Evolutionary conservation across 495 filamentous ascomycete genomes (phyloP).

Genomic region (Niebla homalea): DNA sequence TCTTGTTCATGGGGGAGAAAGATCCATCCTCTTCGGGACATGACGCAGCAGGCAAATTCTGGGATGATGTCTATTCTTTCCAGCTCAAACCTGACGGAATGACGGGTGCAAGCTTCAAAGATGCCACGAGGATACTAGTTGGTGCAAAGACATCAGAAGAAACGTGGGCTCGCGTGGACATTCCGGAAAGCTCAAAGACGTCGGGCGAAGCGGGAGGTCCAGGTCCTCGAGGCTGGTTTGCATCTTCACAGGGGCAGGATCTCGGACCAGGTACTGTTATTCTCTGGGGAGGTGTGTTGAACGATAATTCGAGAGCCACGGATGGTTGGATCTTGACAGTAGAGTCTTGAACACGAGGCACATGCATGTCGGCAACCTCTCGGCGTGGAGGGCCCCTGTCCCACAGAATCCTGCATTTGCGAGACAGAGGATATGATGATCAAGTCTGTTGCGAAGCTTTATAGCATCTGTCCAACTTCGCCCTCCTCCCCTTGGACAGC

Average conservation of each 20-base stretch:
- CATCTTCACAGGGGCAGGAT: constrained; percentile 17
- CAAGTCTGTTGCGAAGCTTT: not conserved
- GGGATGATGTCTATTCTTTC: constrained; percentile 62
- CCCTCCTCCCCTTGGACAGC: not conserved
- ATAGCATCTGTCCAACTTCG: not conserved
- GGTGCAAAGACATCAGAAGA: constrained; percentile 33
- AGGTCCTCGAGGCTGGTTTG: constrained; percentile 31
- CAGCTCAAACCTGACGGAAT: constrained; percentile 37
- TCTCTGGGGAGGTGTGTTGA: constrained; percentile 34
- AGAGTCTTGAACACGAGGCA: constrained; percentile 1
- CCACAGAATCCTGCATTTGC: not conserved
- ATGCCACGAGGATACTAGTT: constrained; percentile 35
- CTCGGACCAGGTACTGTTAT: constrained; percentile 21
- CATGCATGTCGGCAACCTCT: not conserved
- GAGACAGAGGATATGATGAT: not conserved
- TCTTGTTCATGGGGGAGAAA: constrained; percentile 56
- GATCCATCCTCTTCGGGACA: constrained; percentile 49
- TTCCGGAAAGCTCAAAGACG: constrained; percentile 10
- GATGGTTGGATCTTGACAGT: constrained; percentile 32
- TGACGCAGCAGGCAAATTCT: constrained; percentile 53
- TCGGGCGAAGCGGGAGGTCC: constrained; percentile 5
- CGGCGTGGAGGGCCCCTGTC: not conserved
- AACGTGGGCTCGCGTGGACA: constrained; percentile 17
- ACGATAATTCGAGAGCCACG: constrained; percentile 31
- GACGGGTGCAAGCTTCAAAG: constrained; percentile 17